phyloP scores from a whole-genome alignment of 768 basidiomycete species.

The Termitomyces sp. region DNA sequence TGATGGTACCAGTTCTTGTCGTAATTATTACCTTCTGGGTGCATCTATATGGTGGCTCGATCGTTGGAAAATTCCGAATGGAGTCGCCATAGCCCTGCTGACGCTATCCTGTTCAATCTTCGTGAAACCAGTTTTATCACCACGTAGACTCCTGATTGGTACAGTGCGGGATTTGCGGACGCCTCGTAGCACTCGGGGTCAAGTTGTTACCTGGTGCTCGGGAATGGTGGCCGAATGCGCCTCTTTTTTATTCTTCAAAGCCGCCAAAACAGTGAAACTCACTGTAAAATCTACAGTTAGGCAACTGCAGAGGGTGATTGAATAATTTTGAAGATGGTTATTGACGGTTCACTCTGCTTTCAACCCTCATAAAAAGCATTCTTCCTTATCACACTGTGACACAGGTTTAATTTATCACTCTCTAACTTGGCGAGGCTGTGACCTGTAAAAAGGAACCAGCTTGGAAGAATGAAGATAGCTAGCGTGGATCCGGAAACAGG shows the following conservation, averaged over 20 bases:
- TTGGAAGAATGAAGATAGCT: no score
- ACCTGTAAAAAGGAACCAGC: no score
- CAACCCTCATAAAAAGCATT: not conserved
- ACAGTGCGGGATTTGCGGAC: not conserved
- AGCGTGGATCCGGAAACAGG: no score
- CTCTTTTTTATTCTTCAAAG: not conserved
- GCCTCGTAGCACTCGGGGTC: not conserved
- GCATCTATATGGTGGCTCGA: not conserved
- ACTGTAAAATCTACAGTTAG: not conserved
- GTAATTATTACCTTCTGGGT: not conserved
- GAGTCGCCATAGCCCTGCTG: not conserved
- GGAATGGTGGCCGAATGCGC: not conserved
- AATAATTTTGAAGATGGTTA: not conserved
- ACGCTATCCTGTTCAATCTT: not conserved
- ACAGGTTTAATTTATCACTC: no score
- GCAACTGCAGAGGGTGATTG: not conserved
- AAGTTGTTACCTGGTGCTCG: not conserved
- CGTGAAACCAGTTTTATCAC: not conserved
- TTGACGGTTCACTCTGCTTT: not conserved
- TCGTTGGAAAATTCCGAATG: not conserved
- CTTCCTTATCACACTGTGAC: no score
- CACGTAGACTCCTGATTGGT: not conserved
- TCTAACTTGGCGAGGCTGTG: no score
- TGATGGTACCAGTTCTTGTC: no score
- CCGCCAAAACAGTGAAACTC: not conserved